Conservation (phyloP, 768 basidiomycete genomes). For the Kwoniella newhampshirensis region DNA sequence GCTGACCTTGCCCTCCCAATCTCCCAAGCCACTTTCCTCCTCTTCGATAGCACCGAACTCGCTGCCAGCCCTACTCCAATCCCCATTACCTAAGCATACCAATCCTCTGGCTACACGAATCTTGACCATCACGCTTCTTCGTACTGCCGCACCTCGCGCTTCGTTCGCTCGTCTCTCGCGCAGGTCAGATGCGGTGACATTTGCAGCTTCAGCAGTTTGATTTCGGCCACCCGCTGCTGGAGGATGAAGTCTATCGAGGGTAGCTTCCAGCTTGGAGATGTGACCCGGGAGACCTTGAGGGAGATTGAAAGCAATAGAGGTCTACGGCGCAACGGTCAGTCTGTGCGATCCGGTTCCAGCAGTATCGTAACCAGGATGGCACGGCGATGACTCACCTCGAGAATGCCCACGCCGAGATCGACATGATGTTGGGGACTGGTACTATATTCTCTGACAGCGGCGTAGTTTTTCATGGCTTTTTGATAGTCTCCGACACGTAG, state of each 20-base stretch:
- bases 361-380: not conserved
- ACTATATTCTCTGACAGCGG: constrained; percentile 90
- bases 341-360: too few relatives aligned
- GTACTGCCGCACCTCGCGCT: constrained; percentile 62
- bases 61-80: constrained; percentile 77
- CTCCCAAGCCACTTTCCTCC: constrained; percentile 61
- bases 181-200: constrained; percentile 44
- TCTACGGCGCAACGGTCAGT: constrained; percentile 19
- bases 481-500: constrained; percentile 70
- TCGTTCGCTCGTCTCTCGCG: constrained; percentile 38
- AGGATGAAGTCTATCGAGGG: constrained; percentile 63
- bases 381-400: constrained; percentile 49
- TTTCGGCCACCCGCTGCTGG: constrained; percentile 13
- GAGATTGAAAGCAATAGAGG: constrained; percentile 21
- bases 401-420: constrained; percentile 68
- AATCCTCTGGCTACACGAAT: constrained; percentile 79
- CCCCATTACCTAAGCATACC: constrained; percentile 67
- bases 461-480: constrained; percentile 73
- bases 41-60: constrained; percentile 64
- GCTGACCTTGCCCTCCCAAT: constrained; percentile 72
- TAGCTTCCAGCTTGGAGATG: constrained; percentile 92
- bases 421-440: constrained; percentile 87
- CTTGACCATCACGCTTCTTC: constrained; percentile 70
- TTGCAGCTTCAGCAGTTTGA: constrained; percentile 34
- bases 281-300: constrained; percentile 67